phyloP scores from a whole-genome alignment of 1,284 basidiomycete species.

The Apiotrichum porosum region DNA sequence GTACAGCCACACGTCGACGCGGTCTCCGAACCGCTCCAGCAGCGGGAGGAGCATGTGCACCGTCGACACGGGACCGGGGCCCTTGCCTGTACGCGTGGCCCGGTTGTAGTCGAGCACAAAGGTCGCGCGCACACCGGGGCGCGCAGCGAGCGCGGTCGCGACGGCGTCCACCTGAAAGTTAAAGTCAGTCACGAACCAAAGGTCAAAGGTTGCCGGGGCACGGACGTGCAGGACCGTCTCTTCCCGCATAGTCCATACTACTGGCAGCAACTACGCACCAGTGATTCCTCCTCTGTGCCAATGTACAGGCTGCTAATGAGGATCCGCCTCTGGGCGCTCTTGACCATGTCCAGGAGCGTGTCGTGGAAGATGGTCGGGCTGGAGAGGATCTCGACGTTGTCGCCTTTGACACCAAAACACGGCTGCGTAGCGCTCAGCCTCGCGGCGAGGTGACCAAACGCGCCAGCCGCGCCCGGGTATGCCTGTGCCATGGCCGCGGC shows the following conservation, averaged over 20 bases:
- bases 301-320: constrained; percentile 84
- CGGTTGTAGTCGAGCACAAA: constrained; percentile 85
- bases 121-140: constrained; percentile 62
- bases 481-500: background rate
- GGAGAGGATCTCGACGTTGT: constrained; percentile 42
- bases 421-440: constrained; percentile 40
- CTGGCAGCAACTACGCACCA: constrained; percentile 49
- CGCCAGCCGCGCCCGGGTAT: no score
- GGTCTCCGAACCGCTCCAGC: constrained; percentile 63
- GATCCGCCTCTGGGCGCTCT: constrained; percentile 65
- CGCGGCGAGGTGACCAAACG: constrained; percentile 28
- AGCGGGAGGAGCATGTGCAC: constrained; percentile 70
- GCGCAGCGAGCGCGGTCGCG: constrained; percentile 57
- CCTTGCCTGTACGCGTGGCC: constrained; percentile 64
- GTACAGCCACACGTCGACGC: constrained; percentile 74
- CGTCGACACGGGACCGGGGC: constrained; percentile 57
- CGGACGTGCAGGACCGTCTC: no score
- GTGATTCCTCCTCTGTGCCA: constrained; percentile 62
- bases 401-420: constrained; percentile 42
- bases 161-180: constrained; percentile 63
- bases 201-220: background rate
- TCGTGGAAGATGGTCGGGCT: constrained; percentile 50
- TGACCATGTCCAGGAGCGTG: constrained; percentile 59
- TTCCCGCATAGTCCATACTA: no score
- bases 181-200: constrained; percentile 1